Base-by-base conservation (phyloP, 1,284 basidiomycete species). In the Anthracocystis setariae region DNA sequence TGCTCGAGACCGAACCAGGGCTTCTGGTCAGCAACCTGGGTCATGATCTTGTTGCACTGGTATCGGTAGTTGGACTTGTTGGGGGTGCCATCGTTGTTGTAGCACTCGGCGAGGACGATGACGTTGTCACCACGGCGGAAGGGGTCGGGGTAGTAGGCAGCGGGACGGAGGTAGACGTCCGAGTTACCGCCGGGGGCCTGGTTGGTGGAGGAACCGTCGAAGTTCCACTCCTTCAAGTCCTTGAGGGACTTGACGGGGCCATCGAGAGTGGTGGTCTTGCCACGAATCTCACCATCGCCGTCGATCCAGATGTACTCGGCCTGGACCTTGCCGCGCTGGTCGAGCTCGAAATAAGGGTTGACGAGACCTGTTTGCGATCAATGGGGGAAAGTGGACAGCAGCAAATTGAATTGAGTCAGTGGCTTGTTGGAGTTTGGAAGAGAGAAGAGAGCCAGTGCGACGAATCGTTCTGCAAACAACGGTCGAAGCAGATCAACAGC, bases 1-100 rank as follows among this genome's bases (percentile, higher is more conserved):
- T 98, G 95, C 87, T 98, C 95, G 72, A 98, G 88, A 61, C 96
- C 94, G 86, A 98, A 98, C 96, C 96, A 99, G 54, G 95, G 94
- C 69, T 87, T 65, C 64, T 81, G 53, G 45, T 61, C 66, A 24
- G 69, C 73, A 61, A 71, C 69, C 74, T 81, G 78, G 55, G 74
- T 68, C 69, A 82, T 79, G 62, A 77, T 57, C 74, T 81, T 80
- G 64, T 67, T 77, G 69, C 73, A 74, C 51, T 74, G 59, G 69
- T 79, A 73, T 47, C 81, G 81, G 89, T 89, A 90, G 89, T 99
- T 99, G 84, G 94, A 94, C 86, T 88, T 90, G 88, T 98, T 98
- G 72, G 95, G 95, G 46, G 94, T 96, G 72, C 96, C 95, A 78
- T 98, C 96, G 86, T 90, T 96, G 90, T 98, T 97, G 89, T 94